phyloP scores from a whole-genome alignment of 805 yeast genomes.

The Blastobotrys mokoenaii region DNA sequence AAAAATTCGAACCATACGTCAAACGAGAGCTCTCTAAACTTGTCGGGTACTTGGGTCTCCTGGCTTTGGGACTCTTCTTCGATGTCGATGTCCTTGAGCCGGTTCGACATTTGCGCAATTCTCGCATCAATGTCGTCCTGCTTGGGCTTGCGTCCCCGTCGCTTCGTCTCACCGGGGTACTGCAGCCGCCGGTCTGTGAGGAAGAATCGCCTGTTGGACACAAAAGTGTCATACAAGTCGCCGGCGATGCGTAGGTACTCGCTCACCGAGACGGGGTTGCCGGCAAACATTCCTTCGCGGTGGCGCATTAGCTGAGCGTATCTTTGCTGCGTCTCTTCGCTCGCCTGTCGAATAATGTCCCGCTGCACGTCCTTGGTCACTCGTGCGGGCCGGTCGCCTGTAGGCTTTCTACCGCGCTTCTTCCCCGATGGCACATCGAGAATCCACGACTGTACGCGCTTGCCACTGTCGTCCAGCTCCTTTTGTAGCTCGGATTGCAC shows the following conservation, averaged over 20 bases:
- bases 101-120: slow-evolving; percentile 16
- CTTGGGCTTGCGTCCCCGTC: slow-evolving; percentile 41
- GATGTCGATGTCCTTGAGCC: slow-evolving; percentile 23
- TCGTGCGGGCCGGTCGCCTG: slow-evolving; percentile 36
- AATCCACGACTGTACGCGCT: neutral
- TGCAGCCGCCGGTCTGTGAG: slow-evolving; percentile 64
- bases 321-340: slow-evolving; percentile 12
- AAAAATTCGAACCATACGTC: slow-evolving; percentile 81
- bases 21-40: slow-evolving; percentile 67
- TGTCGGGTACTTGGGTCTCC: slow-evolving; percentile 16
- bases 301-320: slow-evolving; percentile 48
- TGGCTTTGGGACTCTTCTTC: slow-evolving; percentile 30
- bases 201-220: slow-evolving; percentile 68
- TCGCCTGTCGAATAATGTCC: too few species aligned
- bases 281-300: slow-evolving; percentile 38
- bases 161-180: slow-evolving; percentile 56
- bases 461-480: slow-evolving; percentile 1
- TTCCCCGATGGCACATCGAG: neutral
- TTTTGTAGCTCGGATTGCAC: neutral
- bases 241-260: slow-evolving; percentile 82
- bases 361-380: slow-evolving; percentile 37
- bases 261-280: slow-evolving; percentile 52
- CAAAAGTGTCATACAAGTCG: slow-evolving; percentile 75
- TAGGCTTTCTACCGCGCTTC: slow-evolving; percentile 3
- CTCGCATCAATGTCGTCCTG: slow-evolving; percentile 61